Evolutionary conservation across 2,329 filamentous ascomycete genomes (phyloP).

Genomic region (Aspergillus sp.): DNA sequence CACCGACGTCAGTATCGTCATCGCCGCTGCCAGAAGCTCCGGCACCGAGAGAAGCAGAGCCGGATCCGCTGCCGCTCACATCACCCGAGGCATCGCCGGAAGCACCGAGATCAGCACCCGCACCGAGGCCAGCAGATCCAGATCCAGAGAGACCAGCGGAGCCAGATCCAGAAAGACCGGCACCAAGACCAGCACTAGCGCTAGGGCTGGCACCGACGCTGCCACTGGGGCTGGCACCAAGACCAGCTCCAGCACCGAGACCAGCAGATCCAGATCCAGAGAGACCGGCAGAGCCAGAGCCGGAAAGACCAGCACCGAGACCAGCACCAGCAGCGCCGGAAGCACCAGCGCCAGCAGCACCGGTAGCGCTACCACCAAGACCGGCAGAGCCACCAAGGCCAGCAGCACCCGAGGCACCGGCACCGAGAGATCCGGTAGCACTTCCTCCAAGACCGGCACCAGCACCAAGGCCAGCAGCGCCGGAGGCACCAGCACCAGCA

Average conservation of each 20-base stretch:
- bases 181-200: not conserved
- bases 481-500: not conserved
- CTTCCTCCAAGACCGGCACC: constrained; percentile 2
- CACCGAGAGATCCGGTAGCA: not conserved
- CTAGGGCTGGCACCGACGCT: not conserved
- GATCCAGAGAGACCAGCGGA: not conserved
- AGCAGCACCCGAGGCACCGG: not conserved
- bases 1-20: not conserved
- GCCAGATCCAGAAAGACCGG: not conserved
- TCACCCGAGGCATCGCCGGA: not conserved
- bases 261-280: not conserved
- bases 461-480: not conserved
- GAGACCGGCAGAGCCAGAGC: not conserved
- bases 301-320: not conserved
- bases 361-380: not conserved
- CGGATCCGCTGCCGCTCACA: not conserved
- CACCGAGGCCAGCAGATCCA: not conserved
- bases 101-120: constrained; percentile 1
- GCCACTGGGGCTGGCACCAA: not conserved
- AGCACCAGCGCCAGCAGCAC: not conserved
- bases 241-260: not conserved
- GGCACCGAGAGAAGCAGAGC: not conserved
- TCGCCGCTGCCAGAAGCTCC: not conserved
- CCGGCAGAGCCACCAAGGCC: not conserved
- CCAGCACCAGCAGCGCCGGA: constrained; percentile 1